These are phyloP conservation scores for Sugiyamaella boreocaroliniensis DNA, from an alignment of 805 yeast genomes.

Conservation along the genomic window DNA sequence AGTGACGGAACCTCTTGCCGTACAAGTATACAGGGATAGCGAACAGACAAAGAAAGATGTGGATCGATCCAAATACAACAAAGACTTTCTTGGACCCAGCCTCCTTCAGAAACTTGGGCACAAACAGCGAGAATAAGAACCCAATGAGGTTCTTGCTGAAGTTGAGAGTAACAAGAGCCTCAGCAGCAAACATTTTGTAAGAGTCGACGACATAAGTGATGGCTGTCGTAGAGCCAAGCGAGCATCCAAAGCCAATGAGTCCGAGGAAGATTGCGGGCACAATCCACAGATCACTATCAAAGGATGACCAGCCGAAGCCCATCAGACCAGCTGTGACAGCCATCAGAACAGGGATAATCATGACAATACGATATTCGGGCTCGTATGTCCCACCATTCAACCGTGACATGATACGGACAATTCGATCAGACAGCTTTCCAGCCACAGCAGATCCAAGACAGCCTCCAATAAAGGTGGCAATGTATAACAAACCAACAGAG, in stretches of 20 bases:
- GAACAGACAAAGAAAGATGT: constrained; percentile 41
- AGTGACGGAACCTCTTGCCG: constrained; percentile 45
- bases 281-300: constrained; percentile 43
- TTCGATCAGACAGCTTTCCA: constrained; percentile 44
- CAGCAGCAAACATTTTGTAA: constrained; percentile 51
- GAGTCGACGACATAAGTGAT: constrained; percentile 55
- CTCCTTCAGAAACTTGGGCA: constrained; percentile 38
- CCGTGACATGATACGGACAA: constrained; percentile 41
- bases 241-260: constrained; percentile 51
- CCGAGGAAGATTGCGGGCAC: constrained; percentile 55
- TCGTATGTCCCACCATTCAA: constrained; percentile 51
- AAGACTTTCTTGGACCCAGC: constrained; percentile 43
- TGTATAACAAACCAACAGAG: constrained; percentile 47
- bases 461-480: constrained; percentile 54
- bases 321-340: constrained; percentile 44
- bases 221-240: constrained; percentile 55
- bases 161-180: constrained; percentile 51
- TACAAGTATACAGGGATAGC: constrained; percentile 49
- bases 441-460: constrained; percentile 49
- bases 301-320: constrained; percentile 59
- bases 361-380: constrained; percentile 53
- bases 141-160: constrained; percentile 50
- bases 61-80: constrained; percentile 47
- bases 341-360: constrained; percentile 46
- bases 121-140: constrained; percentile 50